These are phyloP conservation scores for Calonectria montana DNA, from an alignment of 2,329 filamentous ascomycete genomes.

Conservation along the genomic window DNA sequence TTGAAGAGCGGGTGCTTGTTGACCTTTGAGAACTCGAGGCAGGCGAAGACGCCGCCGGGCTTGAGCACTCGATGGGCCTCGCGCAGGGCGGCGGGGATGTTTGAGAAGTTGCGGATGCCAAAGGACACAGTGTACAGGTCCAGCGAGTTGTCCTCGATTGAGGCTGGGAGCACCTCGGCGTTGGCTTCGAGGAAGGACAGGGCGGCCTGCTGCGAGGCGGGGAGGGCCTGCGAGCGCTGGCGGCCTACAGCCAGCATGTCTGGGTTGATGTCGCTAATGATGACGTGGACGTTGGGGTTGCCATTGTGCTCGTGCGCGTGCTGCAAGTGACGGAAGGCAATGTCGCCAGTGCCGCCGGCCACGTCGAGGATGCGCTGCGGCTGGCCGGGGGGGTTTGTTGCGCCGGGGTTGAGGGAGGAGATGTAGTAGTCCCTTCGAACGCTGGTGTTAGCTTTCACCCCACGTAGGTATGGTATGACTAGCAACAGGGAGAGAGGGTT, in stretches of 20 bases:
- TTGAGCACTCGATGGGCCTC: constrained; percentile 92
- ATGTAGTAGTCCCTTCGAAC: constrained; percentile 84
- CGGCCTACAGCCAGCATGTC: constrained; percentile 92
- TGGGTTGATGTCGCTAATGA: constrained; percentile 95
- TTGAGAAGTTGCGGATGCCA: constrained; percentile 96
- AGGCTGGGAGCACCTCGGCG: constrained; percentile 76
- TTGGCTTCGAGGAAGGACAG: constrained; percentile 89
- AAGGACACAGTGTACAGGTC: constrained; percentile 98
- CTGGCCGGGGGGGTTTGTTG: constrained; percentile 54
- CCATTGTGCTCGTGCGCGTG: constrained; percentile 83
- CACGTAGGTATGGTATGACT: neutral
- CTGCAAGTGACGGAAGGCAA: constrained; percentile 95
- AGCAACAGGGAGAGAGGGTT: neutral
- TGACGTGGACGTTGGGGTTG: constrained; percentile 85
- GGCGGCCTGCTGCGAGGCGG: constrained; percentile 65
- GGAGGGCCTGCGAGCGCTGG: constrained; percentile 75
- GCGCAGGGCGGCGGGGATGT: constrained; percentile 83
- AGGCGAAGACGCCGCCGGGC: constrained; percentile 95
- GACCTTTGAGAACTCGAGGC: constrained; percentile 90
- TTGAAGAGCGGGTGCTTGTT: constrained; percentile 84
- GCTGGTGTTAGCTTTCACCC: constrained; percentile 8
- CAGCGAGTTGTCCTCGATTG: constrained; percentile 76
- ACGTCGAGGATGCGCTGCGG: constrained; percentile 89
- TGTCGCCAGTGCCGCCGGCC: constrained; percentile 96
- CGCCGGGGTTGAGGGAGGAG: constrained; percentile 86